Evolutionary conservation across 805 yeast species (phyloP).

Genomic region (Candida ulmi): DNA sequence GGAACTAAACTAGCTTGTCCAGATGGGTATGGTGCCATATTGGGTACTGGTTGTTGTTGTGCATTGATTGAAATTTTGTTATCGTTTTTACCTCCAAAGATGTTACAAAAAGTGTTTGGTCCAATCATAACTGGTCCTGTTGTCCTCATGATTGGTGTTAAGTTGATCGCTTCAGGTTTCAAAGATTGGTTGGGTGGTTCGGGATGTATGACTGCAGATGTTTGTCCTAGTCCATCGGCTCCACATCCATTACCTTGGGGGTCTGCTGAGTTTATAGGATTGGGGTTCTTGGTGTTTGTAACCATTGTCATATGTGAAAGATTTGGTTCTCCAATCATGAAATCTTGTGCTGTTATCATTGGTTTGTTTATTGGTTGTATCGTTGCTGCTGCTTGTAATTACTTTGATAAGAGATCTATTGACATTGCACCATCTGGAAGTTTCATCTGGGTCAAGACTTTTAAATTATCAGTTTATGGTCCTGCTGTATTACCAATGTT

Average conservation of each 20-base stretch:
- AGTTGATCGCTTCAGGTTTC: slow-evolving; percentile 66
- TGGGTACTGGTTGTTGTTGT: slow-evolving; percentile 77
- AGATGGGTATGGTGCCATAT: slow-evolving; percentile 81
- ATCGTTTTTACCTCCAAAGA: slow-evolving; percentile 72
- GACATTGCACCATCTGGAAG: slow-evolving; percentile 75
- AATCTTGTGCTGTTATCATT: slow-evolving; percentile 84
- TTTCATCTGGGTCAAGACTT: slow-evolving; percentile 85
- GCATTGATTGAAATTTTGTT: slow-evolving; percentile 66
- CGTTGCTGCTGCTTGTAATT: slow-evolving; percentile 87
- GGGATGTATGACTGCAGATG: slow-evolving; percentile 40
- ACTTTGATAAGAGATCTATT: slow-evolving; percentile 55
- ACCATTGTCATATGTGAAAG: slow-evolving; percentile 73
- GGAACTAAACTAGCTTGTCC: slow-evolving; percentile 78
- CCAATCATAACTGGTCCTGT: slow-evolving; percentile 93
- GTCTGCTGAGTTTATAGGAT: slow-evolving; percentile 78
- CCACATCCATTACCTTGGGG: slow-evolving; percentile 71
- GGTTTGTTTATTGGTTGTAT: slow-evolving; percentile 87
- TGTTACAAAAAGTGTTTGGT: slow-evolving; percentile 73
- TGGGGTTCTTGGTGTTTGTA: slow-evolving; percentile 77
- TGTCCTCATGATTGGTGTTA: slow-evolving; percentile 75
- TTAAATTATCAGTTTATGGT: slow-evolving; percentile 69
- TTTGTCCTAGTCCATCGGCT: slow-evolving; percentile 45
- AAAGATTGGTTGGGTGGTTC: slow-evolving; percentile 87
- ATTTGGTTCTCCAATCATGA: slow-evolving; percentile 93
- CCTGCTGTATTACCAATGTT: slow-evolving; percentile 83